Evolutionary conservation across 2,329 filamentous ascomycete genomes (phyloP).

Genomic region (Aspergillus novofumigatus): DNA sequence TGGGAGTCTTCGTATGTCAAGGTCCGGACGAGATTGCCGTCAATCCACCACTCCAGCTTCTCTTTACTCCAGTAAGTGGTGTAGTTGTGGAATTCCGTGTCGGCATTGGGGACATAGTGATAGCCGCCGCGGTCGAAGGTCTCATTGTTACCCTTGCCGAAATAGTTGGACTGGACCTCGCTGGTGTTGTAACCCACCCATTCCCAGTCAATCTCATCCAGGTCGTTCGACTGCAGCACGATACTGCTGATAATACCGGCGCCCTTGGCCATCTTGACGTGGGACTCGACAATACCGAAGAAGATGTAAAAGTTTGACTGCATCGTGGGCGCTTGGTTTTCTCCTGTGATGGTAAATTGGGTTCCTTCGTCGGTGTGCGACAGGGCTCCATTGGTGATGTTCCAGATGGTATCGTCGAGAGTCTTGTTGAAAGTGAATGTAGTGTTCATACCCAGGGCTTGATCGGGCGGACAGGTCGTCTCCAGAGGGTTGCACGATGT

Average conservation of each 20-base stretch:
- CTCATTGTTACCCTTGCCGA: conserved; percentile 77
- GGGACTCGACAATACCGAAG: conserved; percentile 73
- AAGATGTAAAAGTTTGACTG: conserved; percentile 80
- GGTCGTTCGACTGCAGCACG: conserved; percentile 76
- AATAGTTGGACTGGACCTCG: conserved; percentile 79
- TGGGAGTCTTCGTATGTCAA: conserved; percentile 55
- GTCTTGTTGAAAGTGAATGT: conserved; percentile 62
- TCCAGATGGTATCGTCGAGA: conserved; percentile 59
- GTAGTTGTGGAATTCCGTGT: conserved; percentile 46
- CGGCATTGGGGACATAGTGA: conserved; percentile 61
- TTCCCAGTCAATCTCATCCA: conserved; percentile 80
- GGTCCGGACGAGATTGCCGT: conserved; percentile 58
- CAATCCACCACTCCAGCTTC: conserved; percentile 62
- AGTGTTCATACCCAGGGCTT: conserved; percentile 62
- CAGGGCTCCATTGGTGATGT: conserved; percentile 63
- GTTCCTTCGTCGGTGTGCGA: conserved; percentile 62
- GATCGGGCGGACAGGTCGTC: conserved; percentile 63
- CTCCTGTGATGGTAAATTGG: conserved; percentile 65
- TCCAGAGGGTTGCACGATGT: conserved; percentile 76
- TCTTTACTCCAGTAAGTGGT: conserved; percentile 63
- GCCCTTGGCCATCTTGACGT: conserved; percentile 71
- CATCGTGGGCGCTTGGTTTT: conserved; percentile 73
- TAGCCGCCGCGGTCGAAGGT: conserved; percentile 79
- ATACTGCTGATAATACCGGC: conserved; percentile 74
- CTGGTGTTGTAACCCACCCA: conserved; percentile 38